A percentile compares a stretch with the other conserved stretches of the same genome.
Evolutionary conservation across 768 basidiomycete species (phyloP).

Genomic region (Termitomyces sp.): DNA sequence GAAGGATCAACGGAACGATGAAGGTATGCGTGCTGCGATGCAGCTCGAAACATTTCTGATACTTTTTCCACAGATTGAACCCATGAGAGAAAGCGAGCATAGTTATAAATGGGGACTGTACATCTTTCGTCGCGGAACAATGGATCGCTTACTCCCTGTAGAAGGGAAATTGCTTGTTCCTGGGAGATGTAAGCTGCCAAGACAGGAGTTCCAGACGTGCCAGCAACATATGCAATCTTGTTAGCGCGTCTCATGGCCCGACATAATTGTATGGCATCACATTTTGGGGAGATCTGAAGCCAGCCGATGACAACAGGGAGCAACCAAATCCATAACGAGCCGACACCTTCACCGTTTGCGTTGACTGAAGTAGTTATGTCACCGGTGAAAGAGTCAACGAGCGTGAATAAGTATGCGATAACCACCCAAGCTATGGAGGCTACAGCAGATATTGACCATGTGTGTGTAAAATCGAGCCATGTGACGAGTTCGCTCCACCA

Average conservation of each 20-base stretch:
- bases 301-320: conserved; percentile 37
- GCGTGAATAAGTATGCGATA: conserved; percentile 35
- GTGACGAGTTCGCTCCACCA: conserved; percentile 33
- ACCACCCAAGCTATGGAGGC: conserved; percentile 38
- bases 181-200: conserved; percentile 7
- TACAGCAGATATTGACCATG: conserved; percentile 32
- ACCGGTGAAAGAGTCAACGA: conserved; percentile 27
- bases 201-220: background rate
- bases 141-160: conserved; percentile 4
- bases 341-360: conserved; percentile 33
- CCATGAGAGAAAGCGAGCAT: conserved; percentile 25
- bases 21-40: conserved; percentile 12
- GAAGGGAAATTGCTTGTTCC: conserved; percentile 15
- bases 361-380: conserved; percentile 18
- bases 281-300: conserved; percentile 38
- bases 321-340: conserved; percentile 40
- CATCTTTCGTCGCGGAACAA: conserved; percentile 17
- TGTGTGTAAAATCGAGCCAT: conserved; percentile 28
- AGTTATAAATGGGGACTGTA: conserved; percentile 24
- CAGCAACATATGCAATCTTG: conserved; percentile 22
- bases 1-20: conserved; percentile 15
- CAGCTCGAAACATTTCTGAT: conserved; percentile 17
- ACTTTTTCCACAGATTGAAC: conserved; percentile 19
- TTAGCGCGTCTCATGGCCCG: conserved; percentile 26
- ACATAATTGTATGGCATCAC: conserved; percentile 24